Evolutionary conservation across 495 filamentous ascomycete genomes (phyloP).

Genomic region (Cryomyces minteri): DNA sequence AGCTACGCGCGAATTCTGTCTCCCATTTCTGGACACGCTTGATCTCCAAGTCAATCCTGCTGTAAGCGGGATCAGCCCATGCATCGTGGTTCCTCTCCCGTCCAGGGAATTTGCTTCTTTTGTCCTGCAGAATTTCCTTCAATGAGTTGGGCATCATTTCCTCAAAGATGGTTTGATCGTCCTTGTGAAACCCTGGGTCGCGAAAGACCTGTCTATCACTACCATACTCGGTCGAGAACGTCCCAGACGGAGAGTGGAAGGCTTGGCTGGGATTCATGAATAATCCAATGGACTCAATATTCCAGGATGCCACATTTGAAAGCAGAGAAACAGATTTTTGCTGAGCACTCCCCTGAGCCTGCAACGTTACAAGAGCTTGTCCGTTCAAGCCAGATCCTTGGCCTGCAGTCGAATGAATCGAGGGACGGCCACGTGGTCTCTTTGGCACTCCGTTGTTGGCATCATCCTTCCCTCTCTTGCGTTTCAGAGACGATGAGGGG

Average conservation of each 20-base stretch:
- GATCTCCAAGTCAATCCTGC: background rate
- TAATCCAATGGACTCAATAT: background rate
- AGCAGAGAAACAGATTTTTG: too few species aligned
- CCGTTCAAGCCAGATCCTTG: too few species aligned
- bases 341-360: too few species aligned
- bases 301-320: too few species aligned
- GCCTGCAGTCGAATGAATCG: too few species aligned
- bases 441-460: too few species aligned
- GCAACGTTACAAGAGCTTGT: too few species aligned
- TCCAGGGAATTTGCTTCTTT: background rate
- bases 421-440: too few species aligned
- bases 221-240: slow-evolving; percentile 20
- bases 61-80: background rate
- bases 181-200: background rate
- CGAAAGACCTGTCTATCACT: slow-evolving; percentile 1
- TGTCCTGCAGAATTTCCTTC: background rate
- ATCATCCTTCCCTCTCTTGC: too few species aligned
- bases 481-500: too few species aligned
- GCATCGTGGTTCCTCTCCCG: background rate
- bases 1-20: background rate
- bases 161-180: slow-evolving; percentile 1
- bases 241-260: slow-evolving; percentile 25
- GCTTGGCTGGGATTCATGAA: slow-evolving; percentile 28
- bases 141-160: slow-evolving; percentile 1
- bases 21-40: background rate